Evolutionary conservation across 2,329 filamentous ascomycete species (phyloP).

Genomic region (Rhinocladiella similis): DNA sequence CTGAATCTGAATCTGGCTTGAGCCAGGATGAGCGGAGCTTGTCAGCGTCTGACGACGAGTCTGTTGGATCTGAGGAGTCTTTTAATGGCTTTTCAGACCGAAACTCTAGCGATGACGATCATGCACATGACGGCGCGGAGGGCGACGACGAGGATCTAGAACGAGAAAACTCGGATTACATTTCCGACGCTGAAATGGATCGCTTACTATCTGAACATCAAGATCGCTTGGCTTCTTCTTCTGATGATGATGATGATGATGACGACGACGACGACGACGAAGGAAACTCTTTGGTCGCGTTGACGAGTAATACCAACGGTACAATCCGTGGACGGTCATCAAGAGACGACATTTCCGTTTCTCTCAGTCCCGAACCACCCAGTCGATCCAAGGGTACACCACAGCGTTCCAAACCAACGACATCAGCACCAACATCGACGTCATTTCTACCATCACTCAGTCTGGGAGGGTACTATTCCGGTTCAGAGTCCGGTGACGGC

Average conservation of each 20-base stretch:
- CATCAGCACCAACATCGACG: conserved; percentile 36
- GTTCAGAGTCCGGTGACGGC: conserved; percentile 57
- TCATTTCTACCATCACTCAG: conserved; percentile 63
- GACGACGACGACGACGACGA: not conserved
- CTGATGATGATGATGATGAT: conserved; percentile 1
- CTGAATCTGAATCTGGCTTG: no score
- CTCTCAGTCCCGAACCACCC: conserved; percentile 5
- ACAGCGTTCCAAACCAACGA: not conserved
- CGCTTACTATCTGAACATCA: conserved; percentile 7
- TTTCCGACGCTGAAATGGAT: conserved; percentile 10
- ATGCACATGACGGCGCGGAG: not conserved
- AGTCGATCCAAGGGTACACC: not conserved
- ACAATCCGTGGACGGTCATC: not conserved
- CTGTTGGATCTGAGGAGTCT: no score
- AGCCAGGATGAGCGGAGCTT: no score
- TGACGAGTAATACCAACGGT: not conserved
- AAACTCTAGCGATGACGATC: conserved; percentile 1
- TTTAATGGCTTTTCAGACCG: conserved; percentile 30
- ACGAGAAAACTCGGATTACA: not conserved
- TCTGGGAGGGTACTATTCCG: conserved; percentile 64
- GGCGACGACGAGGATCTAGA: no score
- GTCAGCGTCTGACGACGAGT: not conserved
- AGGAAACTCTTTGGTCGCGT: not conserved
- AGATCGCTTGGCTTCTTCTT: conserved; percentile 15
- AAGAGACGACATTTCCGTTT: conserved; percentile 10